Conservation (phyloP, 1,284 basidiomycete genomes). For the Limonomyces culmigenus region DNA sequence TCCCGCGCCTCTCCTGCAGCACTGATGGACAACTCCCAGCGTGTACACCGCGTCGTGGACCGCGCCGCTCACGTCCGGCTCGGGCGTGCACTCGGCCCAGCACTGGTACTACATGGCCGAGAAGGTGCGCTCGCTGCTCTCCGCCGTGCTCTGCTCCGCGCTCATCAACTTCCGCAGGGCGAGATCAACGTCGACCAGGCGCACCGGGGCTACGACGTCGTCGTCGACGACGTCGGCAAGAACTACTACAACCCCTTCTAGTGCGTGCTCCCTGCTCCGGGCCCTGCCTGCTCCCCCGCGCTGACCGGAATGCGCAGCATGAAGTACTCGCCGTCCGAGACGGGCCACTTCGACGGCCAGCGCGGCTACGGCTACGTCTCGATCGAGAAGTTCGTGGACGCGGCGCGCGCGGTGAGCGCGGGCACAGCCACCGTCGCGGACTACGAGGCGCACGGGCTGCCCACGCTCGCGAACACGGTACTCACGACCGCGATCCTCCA, state of each 20-base stretch:
- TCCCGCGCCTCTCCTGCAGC: too few species aligned
- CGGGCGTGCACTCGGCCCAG: slow-evolving; percentile 74
- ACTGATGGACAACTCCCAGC: too few species aligned
- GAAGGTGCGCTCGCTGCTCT: slow-evolving; percentile 32
- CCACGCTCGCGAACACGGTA: slow-evolving; percentile 79
- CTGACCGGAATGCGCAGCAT: slow-evolving; percentile 35
- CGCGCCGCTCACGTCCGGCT: slow-evolving; percentile 59
- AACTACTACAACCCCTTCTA: slow-evolving; percentile 83
- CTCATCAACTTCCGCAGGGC: slow-evolving; percentile 28
- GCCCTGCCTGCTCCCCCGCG: slow-evolving; percentile 1
- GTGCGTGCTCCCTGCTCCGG: slow-evolving; percentile 23
- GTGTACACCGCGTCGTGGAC: slow-evolving; percentile 91
- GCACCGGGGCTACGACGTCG: slow-evolving; percentile 81
- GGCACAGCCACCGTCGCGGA: slow-evolving; percentile 45
- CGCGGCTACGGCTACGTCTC: slow-evolving; percentile 83
- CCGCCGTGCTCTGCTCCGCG: background rate
- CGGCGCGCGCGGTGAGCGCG: slow-evolving; percentile 61
- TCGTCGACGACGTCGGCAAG: slow-evolving; percentile 71
- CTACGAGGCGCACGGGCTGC: slow-evolving; percentile 68
- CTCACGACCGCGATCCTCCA: slow-evolving; percentile 85
- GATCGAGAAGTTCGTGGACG: slow-evolving; percentile 84
- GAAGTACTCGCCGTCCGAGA: slow-evolving; percentile 86
- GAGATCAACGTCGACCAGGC: slow-evolving; percentile 88
- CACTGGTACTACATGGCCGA: slow-evolving; percentile 91
- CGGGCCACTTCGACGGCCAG: slow-evolving; percentile 85